Conservation (phyloP, 1,284 basidiomycete species). For the Agroathelia rolfsii region DNA sequence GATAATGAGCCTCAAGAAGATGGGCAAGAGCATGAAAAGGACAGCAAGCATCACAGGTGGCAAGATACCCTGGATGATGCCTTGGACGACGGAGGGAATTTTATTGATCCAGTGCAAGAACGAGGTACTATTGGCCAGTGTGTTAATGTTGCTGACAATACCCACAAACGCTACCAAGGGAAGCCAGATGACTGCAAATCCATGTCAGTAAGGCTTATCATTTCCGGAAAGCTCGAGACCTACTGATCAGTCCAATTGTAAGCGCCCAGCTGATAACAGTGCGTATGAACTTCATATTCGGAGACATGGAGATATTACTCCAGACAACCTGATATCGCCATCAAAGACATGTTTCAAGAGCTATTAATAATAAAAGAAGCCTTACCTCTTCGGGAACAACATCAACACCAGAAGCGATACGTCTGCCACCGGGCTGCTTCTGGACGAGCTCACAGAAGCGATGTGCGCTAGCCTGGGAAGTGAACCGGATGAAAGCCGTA, state of each 20-base stretch:
- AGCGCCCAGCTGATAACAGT: constrained; percentile 35
- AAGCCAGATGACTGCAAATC: constrained; percentile 34
- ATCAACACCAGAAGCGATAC: constrained; percentile 6
- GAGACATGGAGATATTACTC: constrained; percentile 42
- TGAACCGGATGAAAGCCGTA: constrained; percentile 76
- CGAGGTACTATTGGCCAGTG: not conserved
- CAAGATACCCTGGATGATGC: constrained; percentile 62
- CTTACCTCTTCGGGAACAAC: constrained; percentile 3
- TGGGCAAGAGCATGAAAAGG: constrained; percentile 63
- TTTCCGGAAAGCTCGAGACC: constrained; percentile 62
- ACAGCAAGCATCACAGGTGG: constrained; percentile 62
- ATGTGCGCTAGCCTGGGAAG: constrained; percentile 70
- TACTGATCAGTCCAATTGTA: constrained; percentile 49
- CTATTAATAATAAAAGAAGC: constrained; percentile 32
- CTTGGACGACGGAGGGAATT: constrained; percentile 41
- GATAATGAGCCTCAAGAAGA: constrained; percentile 41
- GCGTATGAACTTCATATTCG: constrained; percentile 34
- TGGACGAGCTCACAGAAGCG: constrained; percentile 54
- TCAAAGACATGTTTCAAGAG: constrained; percentile 61
- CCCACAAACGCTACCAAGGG: constrained; percentile 23
- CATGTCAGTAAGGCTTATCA: constrained; percentile 44
- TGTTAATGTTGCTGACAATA: constrained; percentile 1
- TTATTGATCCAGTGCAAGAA: constrained; percentile 45
- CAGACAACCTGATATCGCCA: constrained; percentile 59
- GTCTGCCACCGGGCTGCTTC: constrained; percentile 37